Conservation (phyloP, 2,329 filamentous ascomycete genomes). For the Phyllosticta capitalensis region DNA sequence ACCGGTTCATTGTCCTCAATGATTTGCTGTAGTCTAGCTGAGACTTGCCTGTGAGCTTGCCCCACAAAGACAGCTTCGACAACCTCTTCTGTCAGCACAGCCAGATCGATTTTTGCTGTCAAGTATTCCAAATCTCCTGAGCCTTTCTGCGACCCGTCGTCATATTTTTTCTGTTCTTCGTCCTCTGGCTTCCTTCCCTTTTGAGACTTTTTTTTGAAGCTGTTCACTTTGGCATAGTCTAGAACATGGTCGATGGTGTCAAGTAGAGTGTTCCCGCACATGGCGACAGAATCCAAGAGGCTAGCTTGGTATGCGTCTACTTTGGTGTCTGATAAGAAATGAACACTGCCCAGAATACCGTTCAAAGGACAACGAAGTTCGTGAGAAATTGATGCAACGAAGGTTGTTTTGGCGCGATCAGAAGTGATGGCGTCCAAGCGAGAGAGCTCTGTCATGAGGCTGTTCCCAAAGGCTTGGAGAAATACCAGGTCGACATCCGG, state of each 20-base stretch:
- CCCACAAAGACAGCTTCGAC: constrained; percentile 22
- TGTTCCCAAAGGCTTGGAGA: constrained; percentile 28
- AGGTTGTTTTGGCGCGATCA: constrained; percentile 45
- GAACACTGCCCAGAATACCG: constrained; percentile 42
- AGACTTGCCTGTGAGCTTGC: not conserved
- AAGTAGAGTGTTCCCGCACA: constrained; percentile 30
- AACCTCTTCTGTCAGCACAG: constrained; percentile 26
- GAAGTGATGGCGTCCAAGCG: constrained; percentile 29
- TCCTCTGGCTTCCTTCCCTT: constrained; percentile 24
- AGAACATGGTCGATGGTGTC: constrained; percentile 35
- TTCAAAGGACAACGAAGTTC: constrained; percentile 53
- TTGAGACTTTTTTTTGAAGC: constrained; percentile 22
- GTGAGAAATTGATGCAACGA: constrained; percentile 52
- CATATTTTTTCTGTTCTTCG: constrained; percentile 20
- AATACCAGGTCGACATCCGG: constrained; percentile 29
- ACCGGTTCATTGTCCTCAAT: constrained; percentile 20
- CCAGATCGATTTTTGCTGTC: constrained; percentile 25
- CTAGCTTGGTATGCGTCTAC: constrained; percentile 17
- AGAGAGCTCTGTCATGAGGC: constrained; percentile 30
- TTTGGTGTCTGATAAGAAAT: constrained; percentile 41
- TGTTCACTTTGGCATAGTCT: constrained; percentile 33
- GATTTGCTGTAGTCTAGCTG: not conserved
- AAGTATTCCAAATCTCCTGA: not conserved
- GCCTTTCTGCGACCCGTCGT: constrained; percentile 17
- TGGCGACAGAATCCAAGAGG: constrained; percentile 28